Percentiles rank a stretch among this genome's conserved stretches.
These are phyloP conservation scores for Pythium aquatile DNA, from an alignment of 352 stramenopile genomes.

Conservation along the genomic window DNA sequence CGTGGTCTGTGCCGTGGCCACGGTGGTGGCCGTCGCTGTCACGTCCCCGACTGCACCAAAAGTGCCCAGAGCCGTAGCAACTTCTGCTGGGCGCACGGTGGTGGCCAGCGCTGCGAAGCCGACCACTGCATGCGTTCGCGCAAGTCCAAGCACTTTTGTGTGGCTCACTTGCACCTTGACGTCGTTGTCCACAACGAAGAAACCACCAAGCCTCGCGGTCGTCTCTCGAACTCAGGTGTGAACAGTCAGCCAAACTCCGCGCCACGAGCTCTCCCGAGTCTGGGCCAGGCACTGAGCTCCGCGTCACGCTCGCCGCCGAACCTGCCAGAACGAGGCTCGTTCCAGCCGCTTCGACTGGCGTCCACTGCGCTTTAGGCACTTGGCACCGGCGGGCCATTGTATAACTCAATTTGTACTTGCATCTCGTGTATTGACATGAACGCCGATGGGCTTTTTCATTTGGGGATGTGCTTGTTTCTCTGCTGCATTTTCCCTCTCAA, in stretches of 20 bases:
- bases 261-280: constrained; percentile 36
- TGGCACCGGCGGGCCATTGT: too few species aligned
- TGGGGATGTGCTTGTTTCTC: too few species aligned
- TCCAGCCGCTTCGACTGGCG: not conserved
- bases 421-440: too few species aligned
- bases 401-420: too few species aligned
- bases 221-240: too few species aligned
- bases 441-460: too few species aligned
- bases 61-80: constrained; percentile 65
- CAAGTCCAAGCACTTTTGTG: constrained; percentile 67
- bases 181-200: too few species aligned
- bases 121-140: constrained; percentile 60
- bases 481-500: too few species aligned
- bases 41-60: constrained; percentile 58
- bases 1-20: constrained; percentile 65
- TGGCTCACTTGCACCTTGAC: constrained; percentile 41
- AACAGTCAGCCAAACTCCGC: too few species aligned
- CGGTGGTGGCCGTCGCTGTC: constrained; percentile 62
- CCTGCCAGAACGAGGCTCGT: constrained; percentile 24
- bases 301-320: constrained; percentile 43
- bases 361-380: not conserved
- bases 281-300: constrained; percentile 46
- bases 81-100: constrained; percentile 71
- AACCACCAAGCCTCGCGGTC: too few species aligned
- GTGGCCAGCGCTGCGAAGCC: constrained; percentile 64